Conservation (phyloP, 257 asterid genomes). For the Jacaranda copaia region DNA sequence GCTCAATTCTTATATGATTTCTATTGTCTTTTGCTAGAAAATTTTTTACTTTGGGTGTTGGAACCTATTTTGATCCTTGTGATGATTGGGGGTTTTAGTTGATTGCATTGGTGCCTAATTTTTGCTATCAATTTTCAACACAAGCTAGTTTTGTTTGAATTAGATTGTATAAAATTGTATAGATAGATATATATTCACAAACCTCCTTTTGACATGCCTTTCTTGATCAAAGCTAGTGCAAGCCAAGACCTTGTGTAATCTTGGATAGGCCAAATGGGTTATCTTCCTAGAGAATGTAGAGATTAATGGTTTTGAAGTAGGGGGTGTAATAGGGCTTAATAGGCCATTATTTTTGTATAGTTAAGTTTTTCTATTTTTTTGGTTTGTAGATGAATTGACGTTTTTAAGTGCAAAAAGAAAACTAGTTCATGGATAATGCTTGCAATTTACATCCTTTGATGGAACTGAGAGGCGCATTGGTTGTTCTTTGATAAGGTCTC, state of each 20-base stretch:
- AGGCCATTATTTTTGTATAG: conserved; percentile 46
- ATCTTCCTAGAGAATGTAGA: conserved; percentile 45
- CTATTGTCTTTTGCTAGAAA: too few relatives aligned
- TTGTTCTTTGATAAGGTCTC: conserved; percentile 62
- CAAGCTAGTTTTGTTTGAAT: too few relatives aligned
- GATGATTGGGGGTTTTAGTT: too few relatives aligned
- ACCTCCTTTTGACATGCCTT: conserved; percentile 60
- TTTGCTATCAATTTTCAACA: too few relatives aligned
- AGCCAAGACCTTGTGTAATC: conserved; percentile 35
- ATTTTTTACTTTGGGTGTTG: too few relatives aligned
- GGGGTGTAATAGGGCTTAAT: conserved; percentile 51
- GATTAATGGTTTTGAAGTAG: conserved; percentile 45
- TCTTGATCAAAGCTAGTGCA: conserved; percentile 31
- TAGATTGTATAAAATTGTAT: not conserved
- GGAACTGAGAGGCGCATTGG: conserved; percentile 54
- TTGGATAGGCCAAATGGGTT: conserved; percentile 31
- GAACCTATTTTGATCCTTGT: too few relatives aligned
- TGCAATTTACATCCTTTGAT: conserved; percentile 38
- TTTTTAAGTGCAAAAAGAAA: conserved; percentile 37
- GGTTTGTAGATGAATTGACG: conserved; percentile 43
- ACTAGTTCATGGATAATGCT: conserved; percentile 44
- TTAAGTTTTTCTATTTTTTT: not conserved
- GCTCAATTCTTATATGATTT: too few relatives aligned
- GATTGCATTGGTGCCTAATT: too few relatives aligned
- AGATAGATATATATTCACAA: not conserved